A percentile compares a stretch with the other conserved stretches of the same genome.
Conservation (phyloP, 352 stramenopile species). For the Globisporangium mamillatum region DNA sequence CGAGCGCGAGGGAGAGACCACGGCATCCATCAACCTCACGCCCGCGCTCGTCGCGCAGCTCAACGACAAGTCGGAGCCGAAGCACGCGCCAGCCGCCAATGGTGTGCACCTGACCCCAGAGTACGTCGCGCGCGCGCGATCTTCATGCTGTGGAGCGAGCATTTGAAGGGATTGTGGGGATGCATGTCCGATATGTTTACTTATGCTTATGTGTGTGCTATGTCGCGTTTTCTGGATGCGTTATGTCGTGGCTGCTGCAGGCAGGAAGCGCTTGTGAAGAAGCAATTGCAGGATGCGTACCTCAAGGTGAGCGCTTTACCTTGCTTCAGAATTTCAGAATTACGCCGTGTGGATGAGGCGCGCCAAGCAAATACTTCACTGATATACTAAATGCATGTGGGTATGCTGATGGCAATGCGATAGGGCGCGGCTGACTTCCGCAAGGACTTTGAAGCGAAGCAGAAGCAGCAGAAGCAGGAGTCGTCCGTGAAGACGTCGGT, state of each 20-base stretch:
- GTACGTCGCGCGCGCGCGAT: constrained; percentile 29
- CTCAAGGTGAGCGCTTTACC: constrained; percentile 37
- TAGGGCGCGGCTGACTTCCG: constrained; percentile 70
- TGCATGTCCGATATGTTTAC: not conserved
- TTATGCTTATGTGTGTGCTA: not conserved
- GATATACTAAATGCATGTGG: not conserved
- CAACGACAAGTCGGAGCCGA: constrained; percentile 39
- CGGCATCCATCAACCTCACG: constrained; percentile 64
- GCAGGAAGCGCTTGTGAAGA: constrained; percentile 61
- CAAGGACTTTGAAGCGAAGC: constrained; percentile 54
- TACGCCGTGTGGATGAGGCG: not conserved
- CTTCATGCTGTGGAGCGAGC: not conserved
- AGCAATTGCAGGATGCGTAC: constrained; percentile 78
- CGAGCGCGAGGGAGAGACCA: constrained; percentile 39
- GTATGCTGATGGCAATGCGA: not conserved
- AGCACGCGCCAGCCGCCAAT: constrained; percentile 11
- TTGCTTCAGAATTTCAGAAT: not conserved
- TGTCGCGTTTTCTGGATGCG: constrained; percentile 3
- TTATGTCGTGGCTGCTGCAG: constrained; percentile 18
- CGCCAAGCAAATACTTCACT: not conserved
- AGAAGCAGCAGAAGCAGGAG: constrained; percentile 26
- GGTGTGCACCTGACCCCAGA: constrained; percentile 29
- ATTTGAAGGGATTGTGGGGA: not conserved
- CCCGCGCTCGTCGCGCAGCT: constrained; percentile 70
- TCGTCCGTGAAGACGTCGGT: constrained; percentile 2